Base-by-base conservation (phyloP, 2,329 filamentous ascomycete genomes). In the Sphaerulina musiva region DNA sequence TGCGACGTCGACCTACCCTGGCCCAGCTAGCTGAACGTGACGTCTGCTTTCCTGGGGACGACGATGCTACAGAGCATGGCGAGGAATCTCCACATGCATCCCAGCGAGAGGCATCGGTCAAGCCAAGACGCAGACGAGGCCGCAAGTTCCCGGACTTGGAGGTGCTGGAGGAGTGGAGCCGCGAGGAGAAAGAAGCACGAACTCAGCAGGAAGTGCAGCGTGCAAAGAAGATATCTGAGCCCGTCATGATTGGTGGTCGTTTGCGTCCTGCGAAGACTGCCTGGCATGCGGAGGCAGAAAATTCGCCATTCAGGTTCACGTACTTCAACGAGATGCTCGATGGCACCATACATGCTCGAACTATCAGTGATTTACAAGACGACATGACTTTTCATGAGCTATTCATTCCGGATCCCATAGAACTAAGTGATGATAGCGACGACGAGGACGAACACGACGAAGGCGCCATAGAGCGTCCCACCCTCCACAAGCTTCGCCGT, bases 271-370 rank as follows among this genome's bases (percentile, higher is more conserved):
- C 88, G 39, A 75, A 73, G 63, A 84, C 87, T 14, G 81, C 81
- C 11, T 98, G 92, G 92, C 92, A 89, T 69, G 82, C 86, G 39
- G 84, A 88, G 50, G 88, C 93, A 59, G 91, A 95, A 57, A 92
- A 96, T 60, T 83, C 86, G 0, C 93, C 93, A 0, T 97, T 95
- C 69, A 82, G 93, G 26, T 98, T 96, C 70, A 97, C 93, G 0
- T 98, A 98, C 71, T 98, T 98, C 78, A 97, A 97, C 70, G 93
- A 97, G 68, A 89, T 95, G 59, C 89, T 97, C 53, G 86, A 89
- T 65, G 95, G 88, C 70, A 98, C 93, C 0, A 95, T 98, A 58
- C 93, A 98, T 71, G 93, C 90, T 56, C 89, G 95, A 70, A 93
- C 87, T 0, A 95, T 98, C 54, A 95, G 90, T 2, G 93, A 96